Conservation (phyloP, 495 filamentous ascomycete species). For the Hypoxylon subgilvum region DNA sequence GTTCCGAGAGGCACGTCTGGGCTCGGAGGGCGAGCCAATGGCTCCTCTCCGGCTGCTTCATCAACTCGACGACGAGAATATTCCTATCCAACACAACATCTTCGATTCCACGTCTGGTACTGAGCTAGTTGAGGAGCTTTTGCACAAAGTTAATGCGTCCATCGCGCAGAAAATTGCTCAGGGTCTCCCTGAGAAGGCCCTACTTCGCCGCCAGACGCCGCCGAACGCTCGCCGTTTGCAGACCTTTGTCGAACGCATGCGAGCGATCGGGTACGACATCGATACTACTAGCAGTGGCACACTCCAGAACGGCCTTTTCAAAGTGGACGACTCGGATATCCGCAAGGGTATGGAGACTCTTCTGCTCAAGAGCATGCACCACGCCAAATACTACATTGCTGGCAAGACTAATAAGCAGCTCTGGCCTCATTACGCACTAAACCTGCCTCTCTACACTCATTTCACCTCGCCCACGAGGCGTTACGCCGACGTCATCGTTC, state of each 20-base stretch:
- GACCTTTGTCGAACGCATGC: conserved; percentile 92
- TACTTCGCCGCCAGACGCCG: conserved; percentile 82
- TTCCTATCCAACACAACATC: conserved; percentile 93
- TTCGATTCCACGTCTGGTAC: conserved; percentile 89
- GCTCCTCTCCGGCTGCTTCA: conserved; percentile 86
- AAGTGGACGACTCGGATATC: conserved; percentile 81
- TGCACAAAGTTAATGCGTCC: conserved; percentile 86
- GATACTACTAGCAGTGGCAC: conserved; percentile 88
- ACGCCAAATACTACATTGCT: conserved; percentile 91
- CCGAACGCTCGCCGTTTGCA: conserved; percentile 88
- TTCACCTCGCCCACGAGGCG: conserved; percentile 96
- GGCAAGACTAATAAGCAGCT: conserved; percentile 74
- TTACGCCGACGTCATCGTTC: conserved; percentile 92
- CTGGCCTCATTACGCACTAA: conserved; percentile 87
- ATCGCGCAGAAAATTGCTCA: conserved; percentile 82
- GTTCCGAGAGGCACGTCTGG: conserved; percentile 85
- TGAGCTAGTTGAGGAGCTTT: conserved; percentile 92
- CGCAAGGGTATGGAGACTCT: conserved; percentile 98
- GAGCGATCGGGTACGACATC: conserved; percentile 82
- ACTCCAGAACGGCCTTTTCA: conserved; percentile 91
- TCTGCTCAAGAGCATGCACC: conserved; percentile 89
- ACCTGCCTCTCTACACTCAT: conserved; percentile 93
- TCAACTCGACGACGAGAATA: conserved; percentile 97
- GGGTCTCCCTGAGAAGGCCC: conserved; percentile 87
- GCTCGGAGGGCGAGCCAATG: conserved; percentile 75